Evolutionary conservation across 805 yeast species (phyloP).

Genomic region (Yarrowia yakushimensis): DNA sequence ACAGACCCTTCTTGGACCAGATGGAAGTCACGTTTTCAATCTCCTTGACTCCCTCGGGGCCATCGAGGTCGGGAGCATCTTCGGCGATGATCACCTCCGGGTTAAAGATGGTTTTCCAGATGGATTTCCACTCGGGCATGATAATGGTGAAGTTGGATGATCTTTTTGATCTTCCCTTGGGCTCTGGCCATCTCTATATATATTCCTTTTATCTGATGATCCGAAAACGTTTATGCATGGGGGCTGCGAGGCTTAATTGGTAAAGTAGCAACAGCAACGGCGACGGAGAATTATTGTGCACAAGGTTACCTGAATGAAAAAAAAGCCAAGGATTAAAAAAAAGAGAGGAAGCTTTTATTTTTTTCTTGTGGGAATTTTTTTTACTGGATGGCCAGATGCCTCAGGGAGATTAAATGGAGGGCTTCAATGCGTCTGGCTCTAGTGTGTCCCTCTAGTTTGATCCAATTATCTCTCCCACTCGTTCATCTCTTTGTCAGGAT

Average conservation of each 20-base stretch:
- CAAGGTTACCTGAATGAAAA: not conserved
- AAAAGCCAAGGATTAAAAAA: not conserved
- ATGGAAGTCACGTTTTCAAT: constrained; percentile 22
- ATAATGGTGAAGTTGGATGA: not conserved
- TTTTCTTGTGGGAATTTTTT: no score
- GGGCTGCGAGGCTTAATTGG: not conserved
- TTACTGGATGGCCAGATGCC: no score
- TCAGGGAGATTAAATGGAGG: no score
- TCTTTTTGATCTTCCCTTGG: not conserved
- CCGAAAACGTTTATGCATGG: constrained; percentile 8
- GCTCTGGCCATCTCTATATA: not conserved
- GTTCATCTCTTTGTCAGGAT: no score
- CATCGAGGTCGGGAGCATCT: constrained; percentile 4
- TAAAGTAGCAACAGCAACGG: constrained; percentile 4
- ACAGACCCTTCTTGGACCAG: constrained; percentile 26
- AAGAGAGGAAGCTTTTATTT: not conserved
- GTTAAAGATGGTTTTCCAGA: constrained; percentile 22
- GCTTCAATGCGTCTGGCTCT: no score
- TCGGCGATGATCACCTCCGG: constrained; percentile 1
- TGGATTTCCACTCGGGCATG: not conserved
- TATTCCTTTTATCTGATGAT: not conserved
- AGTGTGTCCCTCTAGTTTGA: no score
- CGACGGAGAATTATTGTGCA: not conserved
- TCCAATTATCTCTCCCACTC: no score
- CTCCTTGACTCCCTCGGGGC: constrained; percentile 23